A percentile compares a stretch with the other conserved stretches of the same genome.
phyloP scores from a whole-genome alignment of 2,329 filamentous ascomycete genomes.

The Leptographium lundbergii region DNA sequence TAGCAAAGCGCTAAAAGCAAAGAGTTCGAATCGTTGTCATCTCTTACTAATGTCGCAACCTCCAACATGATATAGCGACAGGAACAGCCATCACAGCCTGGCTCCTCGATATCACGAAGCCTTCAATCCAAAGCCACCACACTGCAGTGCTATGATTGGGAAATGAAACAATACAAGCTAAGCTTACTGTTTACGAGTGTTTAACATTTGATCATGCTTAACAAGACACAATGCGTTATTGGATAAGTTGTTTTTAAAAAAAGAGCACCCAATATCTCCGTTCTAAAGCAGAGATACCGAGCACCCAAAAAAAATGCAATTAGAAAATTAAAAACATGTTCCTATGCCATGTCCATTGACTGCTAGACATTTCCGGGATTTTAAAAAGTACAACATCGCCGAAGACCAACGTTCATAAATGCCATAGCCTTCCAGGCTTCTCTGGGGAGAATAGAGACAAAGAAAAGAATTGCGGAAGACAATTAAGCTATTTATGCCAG shows the following conservation, averaged over 20 bases:
- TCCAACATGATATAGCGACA: no score
- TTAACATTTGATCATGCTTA: neutral
- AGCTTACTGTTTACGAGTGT: neutral
- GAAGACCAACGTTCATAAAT: conserved; percentile 7
- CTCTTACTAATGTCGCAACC: no score
- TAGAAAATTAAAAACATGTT: conserved; percentile 36
- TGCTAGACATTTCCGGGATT: neutral
- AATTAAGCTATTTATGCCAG: conserved; percentile 32
- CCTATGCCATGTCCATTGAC: conserved; percentile 11
- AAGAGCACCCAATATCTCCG: conserved; percentile 6
- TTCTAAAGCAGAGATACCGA: conserved; percentile 5
- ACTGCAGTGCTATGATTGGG: no score
- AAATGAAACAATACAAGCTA: no score
- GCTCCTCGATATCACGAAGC: no score
- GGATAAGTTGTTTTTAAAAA: conserved; percentile 6
- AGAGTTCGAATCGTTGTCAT: no score
- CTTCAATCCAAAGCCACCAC: no score
- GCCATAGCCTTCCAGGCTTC: conserved; percentile 28
- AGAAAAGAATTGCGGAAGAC: conserved; percentile 3
- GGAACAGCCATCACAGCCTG: no score
- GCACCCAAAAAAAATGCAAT: conserved; percentile 21
- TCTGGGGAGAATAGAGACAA: conserved; percentile 18
- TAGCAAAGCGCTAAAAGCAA: no score
- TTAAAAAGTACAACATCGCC: neutral
- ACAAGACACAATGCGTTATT: neutral